Evolutionary conservation across 2,329 filamentous ascomycete genomes (phyloP).

Genomic region (Cytospora piceicola): DNA sequence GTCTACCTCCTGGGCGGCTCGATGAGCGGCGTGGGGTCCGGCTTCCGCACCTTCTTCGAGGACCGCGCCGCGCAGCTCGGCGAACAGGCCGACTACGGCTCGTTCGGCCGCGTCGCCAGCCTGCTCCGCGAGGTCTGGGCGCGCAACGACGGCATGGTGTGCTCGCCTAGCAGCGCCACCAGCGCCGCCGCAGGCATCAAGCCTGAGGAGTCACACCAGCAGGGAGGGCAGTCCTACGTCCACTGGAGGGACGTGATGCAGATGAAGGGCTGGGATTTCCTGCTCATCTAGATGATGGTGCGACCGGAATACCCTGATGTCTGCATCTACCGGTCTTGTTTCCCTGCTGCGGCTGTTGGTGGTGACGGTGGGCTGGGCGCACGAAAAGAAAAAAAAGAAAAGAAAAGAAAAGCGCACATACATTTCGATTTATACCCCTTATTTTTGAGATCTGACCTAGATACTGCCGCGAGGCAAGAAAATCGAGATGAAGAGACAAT

Average conservation of each 20-base stretch:
- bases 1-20: conserved; percentile 87
- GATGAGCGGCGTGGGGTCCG: conserved; percentile 71
- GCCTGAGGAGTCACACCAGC: conserved; percentile 40
- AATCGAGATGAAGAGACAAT: conserved; percentile 20
- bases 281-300: conserved; percentile 69
- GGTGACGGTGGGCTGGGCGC: conserved; percentile 23
- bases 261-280: conserved; percentile 87
- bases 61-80: conserved; percentile 76
- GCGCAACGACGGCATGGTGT: conserved; percentile 62
- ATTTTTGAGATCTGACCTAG: conserved; percentile 30
- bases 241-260: conserved; percentile 96
- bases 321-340: conserved; percentile 21
- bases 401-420: conserved; percentile 19
- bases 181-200: conserved; percentile 41
- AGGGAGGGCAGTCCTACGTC: conserved; percentile 56
- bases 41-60: conserved; percentile 77
- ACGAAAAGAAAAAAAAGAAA: conserved; percentile 27
- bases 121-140: conserved; percentile 85
- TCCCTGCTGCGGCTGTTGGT: conserved; percentile 31
- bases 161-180: conserved; percentile 42
- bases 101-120: conserved; percentile 80
- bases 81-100: conserved; percentile 77
- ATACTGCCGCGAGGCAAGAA: conserved; percentile 30
- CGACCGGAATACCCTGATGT: conserved; percentile 27
- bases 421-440: conserved; percentile 38